Conservation (phyloP, 176 grass and related monocot genomes). For the Puccinellia tenuiflora region DNA sequence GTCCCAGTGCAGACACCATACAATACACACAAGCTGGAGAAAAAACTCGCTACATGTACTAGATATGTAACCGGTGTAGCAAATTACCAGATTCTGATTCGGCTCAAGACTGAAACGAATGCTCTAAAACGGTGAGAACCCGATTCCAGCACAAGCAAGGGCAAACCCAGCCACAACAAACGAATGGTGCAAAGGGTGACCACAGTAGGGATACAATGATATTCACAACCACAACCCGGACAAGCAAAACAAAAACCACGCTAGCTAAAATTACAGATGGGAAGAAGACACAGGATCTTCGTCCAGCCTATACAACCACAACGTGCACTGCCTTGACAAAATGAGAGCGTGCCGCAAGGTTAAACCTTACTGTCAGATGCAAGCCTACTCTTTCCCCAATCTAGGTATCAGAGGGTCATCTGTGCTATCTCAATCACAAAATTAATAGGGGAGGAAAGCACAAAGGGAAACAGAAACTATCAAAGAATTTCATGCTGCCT, state of each 20-base stretch:
- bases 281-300: slow-evolving; percentile 17
- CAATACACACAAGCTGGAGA: too few species aligned
- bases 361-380: slow-evolving; percentile 56
- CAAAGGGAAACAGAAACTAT: slow-evolving; percentile 41
- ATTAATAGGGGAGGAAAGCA: slow-evolving; percentile 34
- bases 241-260: slow-evolving; percentile 44
- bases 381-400: slow-evolving; percentile 47
- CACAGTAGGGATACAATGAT: slow-evolving; percentile 23
- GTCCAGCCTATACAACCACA: slow-evolving; percentile 65
- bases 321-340: slow-evolving; percentile 44
- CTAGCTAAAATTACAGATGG: slow-evolving; percentile 40
- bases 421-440: slow-evolving; percentile 63
- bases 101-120: slow-evolving; percentile 5
- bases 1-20: too few species aligned
- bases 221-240: slow-evolving; percentile 69
- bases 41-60: too few species aligned
- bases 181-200: neutral
- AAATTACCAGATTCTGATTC: too few species aligned
- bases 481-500: slow-evolving; percentile 33
- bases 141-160: neutral
- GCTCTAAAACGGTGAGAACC: neutral
- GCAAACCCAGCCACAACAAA: neutral
- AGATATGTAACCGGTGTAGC: too few species aligned
- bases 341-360: slow-evolving; percentile 40
- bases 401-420: slow-evolving; percentile 54